Evolutionary conservation across 495 filamentous ascomycete genomes (phyloP).

Genomic region (Hyaloscypha finlandica): DNA sequence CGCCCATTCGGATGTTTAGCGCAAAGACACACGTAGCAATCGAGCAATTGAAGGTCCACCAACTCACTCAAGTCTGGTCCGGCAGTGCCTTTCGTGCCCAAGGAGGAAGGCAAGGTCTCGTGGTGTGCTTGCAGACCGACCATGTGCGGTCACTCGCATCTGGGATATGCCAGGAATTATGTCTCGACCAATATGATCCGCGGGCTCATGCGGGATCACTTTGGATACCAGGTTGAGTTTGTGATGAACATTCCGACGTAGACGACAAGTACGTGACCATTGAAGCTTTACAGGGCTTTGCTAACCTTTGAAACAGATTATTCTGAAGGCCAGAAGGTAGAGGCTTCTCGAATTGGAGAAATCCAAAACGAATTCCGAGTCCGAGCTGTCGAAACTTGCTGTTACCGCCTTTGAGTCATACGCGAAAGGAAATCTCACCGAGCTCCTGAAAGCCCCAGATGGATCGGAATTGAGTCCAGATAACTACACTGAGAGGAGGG

Average conservation of each 20-base stretch:
- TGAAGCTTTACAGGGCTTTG: neutral
- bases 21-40: conserved; percentile 31
- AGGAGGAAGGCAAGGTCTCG: conserved; percentile 70
- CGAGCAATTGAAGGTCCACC: conserved; percentile 61
- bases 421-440: conserved; percentile 72
- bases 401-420: conserved; percentile 72
- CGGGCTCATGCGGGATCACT: conserved; percentile 83
- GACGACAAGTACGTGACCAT: conserved; percentile 67
- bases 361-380: conserved; percentile 31
- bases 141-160: conserved; percentile 87
- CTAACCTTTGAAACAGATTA: conserved; percentile 26
- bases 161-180: conserved; percentile 94
- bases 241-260: conserved; percentile 97
- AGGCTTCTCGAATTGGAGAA: conserved; percentile 28
- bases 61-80: conserved; percentile 73
- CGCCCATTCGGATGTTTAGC: conserved; percentile 28
- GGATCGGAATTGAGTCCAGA: conserved; percentile 44
- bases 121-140: conserved; percentile 96
- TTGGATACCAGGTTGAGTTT: conserved; percentile 82
- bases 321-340: conserved; percentile 27
- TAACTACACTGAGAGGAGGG: conserved; percentile 56
- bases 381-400: conserved; percentile 44
- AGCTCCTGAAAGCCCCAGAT: conserved; percentile 48
- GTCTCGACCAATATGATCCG: conserved; percentile 91
- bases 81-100: conserved; percentile 75